phyloP scores from a whole-genome alignment of 2,329 filamentous ascomycete species.

The Emmonsiellopsis sp. region DNA sequence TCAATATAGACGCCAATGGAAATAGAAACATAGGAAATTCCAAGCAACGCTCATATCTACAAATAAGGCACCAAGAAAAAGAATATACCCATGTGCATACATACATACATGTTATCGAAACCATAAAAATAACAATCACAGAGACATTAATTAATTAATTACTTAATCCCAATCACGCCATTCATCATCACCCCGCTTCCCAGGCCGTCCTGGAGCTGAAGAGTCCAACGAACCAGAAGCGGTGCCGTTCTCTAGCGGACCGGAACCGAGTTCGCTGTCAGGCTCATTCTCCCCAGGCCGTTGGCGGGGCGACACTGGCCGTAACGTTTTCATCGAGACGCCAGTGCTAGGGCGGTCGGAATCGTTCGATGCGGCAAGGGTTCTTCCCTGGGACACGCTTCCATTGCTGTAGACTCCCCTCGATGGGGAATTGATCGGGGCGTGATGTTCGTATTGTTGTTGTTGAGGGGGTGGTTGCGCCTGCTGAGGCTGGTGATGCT shows the following conservation, averaged over 20 bases:
- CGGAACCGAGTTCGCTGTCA: conserved; percentile 17
- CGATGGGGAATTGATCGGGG: neutral
- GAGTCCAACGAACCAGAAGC: conserved; percentile 3
- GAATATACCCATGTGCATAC: neutral
- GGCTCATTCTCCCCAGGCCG: conserved; percentile 27
- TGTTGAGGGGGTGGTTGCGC: neutral
- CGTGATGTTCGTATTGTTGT: conserved; percentile 21
- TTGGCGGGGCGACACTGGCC: conserved; percentile 29
- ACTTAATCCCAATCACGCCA: conserved; percentile 34
- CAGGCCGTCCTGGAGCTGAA: neutral
- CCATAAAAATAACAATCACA: neutral
- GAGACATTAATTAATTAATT: neutral
- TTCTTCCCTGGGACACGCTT: neutral
- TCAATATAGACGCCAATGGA: no score
- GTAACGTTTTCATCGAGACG: conserved; percentile 35
- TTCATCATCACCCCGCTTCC: conserved; percentile 22
- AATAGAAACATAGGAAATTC: no score
- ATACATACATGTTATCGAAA: neutral
- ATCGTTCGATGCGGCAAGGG: neutral
- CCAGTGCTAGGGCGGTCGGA: conserved; percentile 27
- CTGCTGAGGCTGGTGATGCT: conserved; percentile 22
- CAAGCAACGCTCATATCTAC: no score
- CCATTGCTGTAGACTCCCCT: neutral
- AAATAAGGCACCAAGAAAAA: no score
- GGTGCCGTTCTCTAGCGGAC: conserved; percentile 3